Base-by-base conservation (phyloP, 139 green algal species). In the Dunaliella primolecta region DNA sequence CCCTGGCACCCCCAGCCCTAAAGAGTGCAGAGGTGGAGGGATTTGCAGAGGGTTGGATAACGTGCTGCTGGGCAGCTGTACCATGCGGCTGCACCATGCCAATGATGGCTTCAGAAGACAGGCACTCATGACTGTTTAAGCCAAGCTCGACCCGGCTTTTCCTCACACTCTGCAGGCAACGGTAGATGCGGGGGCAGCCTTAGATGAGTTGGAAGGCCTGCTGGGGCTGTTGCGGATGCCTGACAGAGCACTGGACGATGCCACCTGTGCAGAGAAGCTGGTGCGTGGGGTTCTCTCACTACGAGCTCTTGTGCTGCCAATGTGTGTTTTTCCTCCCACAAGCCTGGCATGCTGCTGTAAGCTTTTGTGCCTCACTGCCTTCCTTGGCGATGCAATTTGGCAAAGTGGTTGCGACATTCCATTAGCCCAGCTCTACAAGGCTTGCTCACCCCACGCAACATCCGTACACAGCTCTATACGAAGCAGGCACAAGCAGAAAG, bases 121-220 rank as follows among this genome's bases (percentile, higher is more conserved):
- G 46, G 46, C 46, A 7, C 46, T 64, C 46, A 15, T 64, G 46
- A n/a, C n/a, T 29, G 56, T 20, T 72, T 29, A 72, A n/a, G 20
- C 56, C 56, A n/a, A n/a, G 56, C 56, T 72, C 20, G 20, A 20
- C 56, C 23, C 56, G 56, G 20, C 56, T 23, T 23, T 23, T 72
- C 56, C 56, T 32, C 2, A 35, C 71, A 35, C 29, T 15, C 20
- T 21, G 75, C 1, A n/a, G 72, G 75, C 83, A 2, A 32, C 76
- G 2, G 21, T 70, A n/a, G 90, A 92, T 38, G 70, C 83, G 20
- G 36, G 35, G 2, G 84, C 75, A 0, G 81, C 87, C 7, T 74
- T 91, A 29, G 88, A 90, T 25, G 88, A 91, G 57, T 83, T 92
- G 33, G 64, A 77, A 1, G 85, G 87, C 70, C 87, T 92, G 36